Evolutionary conservation across 2,329 filamentous ascomycete species (phyloP).

Genomic region (Hortaea werneckii): DNA sequence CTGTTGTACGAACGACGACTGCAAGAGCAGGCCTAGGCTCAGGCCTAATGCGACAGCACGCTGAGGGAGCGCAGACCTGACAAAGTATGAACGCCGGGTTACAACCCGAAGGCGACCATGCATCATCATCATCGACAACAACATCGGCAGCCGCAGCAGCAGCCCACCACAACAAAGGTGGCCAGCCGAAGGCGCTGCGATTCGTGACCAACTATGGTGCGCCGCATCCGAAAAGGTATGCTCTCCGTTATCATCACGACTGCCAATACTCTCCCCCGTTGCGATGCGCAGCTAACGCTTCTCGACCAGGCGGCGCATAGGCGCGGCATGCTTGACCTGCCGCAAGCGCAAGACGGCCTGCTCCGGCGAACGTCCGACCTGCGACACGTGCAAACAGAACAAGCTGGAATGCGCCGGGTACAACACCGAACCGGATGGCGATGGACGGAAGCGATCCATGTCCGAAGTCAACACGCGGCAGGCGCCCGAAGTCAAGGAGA

Average conservation of each 20-base stretch:
- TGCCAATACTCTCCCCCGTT: not conserved
- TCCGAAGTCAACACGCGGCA: slow-evolving; percentile 7
- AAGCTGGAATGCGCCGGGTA: slow-evolving; percentile 40
- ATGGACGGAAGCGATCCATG: slow-evolving; percentile 7
- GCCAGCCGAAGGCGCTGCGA: slow-evolving; percentile 32
- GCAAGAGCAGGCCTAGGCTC: not conserved
- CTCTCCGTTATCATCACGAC: not conserved
- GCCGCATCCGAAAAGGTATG: slow-evolving; percentile 57
- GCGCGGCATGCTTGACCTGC: slow-evolving; percentile 52
- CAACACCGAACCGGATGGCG: slow-evolving; percentile 24
- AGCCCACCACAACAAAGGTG: slow-evolving; percentile 2
- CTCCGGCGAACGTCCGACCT: slow-evolving; percentile 34
- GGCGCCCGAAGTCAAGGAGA: not conserved
- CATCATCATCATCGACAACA: not conserved
- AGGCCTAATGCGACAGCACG: not conserved
- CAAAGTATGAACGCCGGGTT: not conserved
- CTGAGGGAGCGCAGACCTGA: not conserved
- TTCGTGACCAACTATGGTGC: slow-evolving; percentile 77
- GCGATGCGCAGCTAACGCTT: not conserved
- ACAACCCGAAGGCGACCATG: not conserved
- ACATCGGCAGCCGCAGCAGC: no score
- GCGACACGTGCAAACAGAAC: slow-evolving; percentile 38
- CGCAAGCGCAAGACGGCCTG: slow-evolving; percentile 41
- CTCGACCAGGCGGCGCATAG: slow-evolving; percentile 53
- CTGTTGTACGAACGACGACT: not conserved